These are phyloP conservation scores for Mitragyna speciosa DNA, from an alignment of 257 asterid species.

Conservation along the genomic window DNA sequence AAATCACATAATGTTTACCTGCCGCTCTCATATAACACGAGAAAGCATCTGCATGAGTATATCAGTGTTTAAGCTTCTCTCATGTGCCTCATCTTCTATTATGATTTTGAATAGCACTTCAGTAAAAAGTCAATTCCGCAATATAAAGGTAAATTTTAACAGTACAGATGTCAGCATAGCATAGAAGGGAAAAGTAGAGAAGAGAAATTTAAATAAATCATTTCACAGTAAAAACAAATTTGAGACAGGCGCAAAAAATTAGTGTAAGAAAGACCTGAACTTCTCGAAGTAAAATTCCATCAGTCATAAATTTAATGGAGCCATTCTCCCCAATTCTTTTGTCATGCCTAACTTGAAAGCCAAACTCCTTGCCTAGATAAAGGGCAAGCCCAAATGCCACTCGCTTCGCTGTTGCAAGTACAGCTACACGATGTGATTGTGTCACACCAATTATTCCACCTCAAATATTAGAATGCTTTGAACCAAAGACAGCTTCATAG, in stretches of 20 bases:
- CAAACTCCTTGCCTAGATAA: constrained; percentile 85
- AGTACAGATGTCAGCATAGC: too few species aligned
- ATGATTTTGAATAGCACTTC: constrained; percentile 74
- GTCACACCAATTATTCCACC: constrained; percentile 93
- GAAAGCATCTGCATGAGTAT: constrained; percentile 99
- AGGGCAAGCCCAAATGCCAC: constrained; percentile 92
- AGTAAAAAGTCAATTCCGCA: constrained; percentile 76
- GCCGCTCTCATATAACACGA: constrained; percentile 78
- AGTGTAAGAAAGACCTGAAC: constrained; percentile 60
- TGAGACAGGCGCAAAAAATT: constrained; percentile 3
- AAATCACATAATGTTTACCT: constrained; percentile 37
- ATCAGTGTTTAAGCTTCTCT: constrained; percentile 96
- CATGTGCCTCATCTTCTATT: constrained; percentile 97
- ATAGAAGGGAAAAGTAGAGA: background rate
- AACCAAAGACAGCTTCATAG: constrained; percentile 87
- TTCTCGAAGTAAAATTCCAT: constrained; percentile 97
- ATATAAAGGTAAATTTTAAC: too few species aligned
- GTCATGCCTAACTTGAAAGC: constrained; percentile 97
- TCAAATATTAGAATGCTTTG: constrained; percentile 37
- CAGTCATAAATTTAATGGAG: constrained; percentile 96
- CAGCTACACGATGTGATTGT: constrained; percentile 98
- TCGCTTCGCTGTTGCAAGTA: constrained; percentile 95
- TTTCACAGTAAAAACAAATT: background rate
- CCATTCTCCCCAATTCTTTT: constrained; percentile 75
- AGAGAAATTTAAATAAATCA: background rate